These are phyloP conservation scores for Canavalia gladiata DNA, from an alignment of 306 rosid genomes.

Conservation along the genomic window DNA sequence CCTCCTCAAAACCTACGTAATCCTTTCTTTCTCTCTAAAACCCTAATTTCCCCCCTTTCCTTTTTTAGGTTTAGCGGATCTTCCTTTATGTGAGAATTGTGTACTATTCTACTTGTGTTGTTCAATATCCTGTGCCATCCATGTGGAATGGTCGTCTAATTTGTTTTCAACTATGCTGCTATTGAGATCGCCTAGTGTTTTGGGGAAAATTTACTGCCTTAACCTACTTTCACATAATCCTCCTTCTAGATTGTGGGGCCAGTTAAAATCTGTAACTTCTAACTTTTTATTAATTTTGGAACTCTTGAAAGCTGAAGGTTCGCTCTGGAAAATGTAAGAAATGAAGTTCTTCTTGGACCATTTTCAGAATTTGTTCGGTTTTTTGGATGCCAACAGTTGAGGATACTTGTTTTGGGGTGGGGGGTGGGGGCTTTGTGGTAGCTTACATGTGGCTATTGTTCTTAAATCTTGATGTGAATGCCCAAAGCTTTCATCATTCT, in stretches of 20 bases:
- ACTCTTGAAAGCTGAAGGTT: background rate
- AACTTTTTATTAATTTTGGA: conserved; percentile 22
- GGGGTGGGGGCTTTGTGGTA: background rate
- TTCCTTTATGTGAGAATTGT: background rate
- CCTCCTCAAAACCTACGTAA: conserved; percentile 92
- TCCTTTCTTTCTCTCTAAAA: conserved; percentile 25
- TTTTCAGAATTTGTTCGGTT: background rate
- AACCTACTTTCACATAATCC: conserved; percentile 1
- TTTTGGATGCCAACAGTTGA: background rate
- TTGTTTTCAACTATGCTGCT: conserved; percentile 3
- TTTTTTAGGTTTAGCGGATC: conserved; percentile 35
- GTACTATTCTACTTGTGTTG: background rate
- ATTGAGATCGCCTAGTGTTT: background rate
- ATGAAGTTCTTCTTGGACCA: background rate
- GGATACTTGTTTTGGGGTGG: conserved; percentile 28
- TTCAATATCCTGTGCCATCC: background rate
- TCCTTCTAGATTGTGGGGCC: conserved; percentile 32
- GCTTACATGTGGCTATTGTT: background rate
- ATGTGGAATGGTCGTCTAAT: background rate
- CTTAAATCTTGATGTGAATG: conserved; percentile 11
- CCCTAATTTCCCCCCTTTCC: conserved; percentile 50
- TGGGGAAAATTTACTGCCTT: background rate
- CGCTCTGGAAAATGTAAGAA: background rate
- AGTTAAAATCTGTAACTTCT: conserved; percentile 18
- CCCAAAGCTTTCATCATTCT: background rate